Evolutionary conservation across 2,329 filamentous ascomycete genomes (phyloP).

Genomic region (Arthrobotrys megalospora): DNA sequence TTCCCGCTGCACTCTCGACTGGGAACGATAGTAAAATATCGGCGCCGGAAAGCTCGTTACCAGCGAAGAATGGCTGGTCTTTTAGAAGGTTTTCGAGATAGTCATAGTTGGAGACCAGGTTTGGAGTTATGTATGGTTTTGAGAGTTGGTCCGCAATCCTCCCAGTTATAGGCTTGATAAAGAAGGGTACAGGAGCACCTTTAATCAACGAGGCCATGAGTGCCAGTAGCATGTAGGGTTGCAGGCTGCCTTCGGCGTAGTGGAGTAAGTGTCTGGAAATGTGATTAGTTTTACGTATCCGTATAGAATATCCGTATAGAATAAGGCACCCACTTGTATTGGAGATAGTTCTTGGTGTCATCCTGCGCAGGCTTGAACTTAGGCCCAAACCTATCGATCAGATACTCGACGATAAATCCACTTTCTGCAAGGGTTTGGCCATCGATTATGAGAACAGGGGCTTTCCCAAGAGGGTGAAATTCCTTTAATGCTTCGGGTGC

Average conservation of each 20-base stretch:
- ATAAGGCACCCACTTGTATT: slow-evolving; percentile 68
- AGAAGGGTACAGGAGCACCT: slow-evolving; percentile 76
- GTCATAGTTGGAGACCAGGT: slow-evolving; percentile 62
- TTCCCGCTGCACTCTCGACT: slow-evolving; percentile 57
- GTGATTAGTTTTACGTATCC: background rate
- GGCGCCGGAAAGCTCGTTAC: slow-evolving; percentile 62
- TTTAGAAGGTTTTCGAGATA: slow-evolving; percentile 63
- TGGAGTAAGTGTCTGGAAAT: slow-evolving; percentile 77
- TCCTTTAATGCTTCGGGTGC: slow-evolving; percentile 83
- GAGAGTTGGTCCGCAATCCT: slow-evolving; percentile 61
- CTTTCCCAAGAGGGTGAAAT: slow-evolving; percentile 88
- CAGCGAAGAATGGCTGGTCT: slow-evolving; percentile 60
- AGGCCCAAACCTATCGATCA: slow-evolving; percentile 77
- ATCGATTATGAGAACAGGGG: slow-evolving; percentile 81
- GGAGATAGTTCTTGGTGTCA: slow-evolving; percentile 72
- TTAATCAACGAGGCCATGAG: slow-evolving; percentile 75
- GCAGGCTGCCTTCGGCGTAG: slow-evolving; percentile 87
- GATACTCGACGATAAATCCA: slow-evolving; percentile 84
- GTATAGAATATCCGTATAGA: background rate
- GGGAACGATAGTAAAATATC: slow-evolving; percentile 63
- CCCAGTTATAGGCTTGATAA: slow-evolving; percentile 76
- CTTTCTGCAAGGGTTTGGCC: slow-evolving; percentile 82
- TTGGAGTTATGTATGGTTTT: slow-evolving; percentile 60
- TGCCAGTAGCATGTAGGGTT: slow-evolving; percentile 78
- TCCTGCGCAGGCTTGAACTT: slow-evolving; percentile 74